phyloP scores from a whole-genome alignment of 768 basidiomycete species.

The Steccherinum ochraceum region DNA sequence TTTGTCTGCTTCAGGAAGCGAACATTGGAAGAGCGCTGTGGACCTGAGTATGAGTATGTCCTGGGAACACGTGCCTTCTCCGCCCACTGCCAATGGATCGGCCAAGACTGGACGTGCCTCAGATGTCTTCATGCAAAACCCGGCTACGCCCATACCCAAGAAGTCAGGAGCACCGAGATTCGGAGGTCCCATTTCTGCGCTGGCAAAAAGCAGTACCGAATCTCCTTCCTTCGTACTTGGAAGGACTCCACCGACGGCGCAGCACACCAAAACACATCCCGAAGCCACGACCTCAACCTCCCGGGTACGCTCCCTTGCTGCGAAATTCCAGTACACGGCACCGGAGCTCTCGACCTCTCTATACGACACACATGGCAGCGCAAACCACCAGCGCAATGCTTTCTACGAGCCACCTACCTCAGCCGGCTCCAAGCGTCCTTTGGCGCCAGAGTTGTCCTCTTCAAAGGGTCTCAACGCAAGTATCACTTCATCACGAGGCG shows the following conservation, averaged over 20 bases:
- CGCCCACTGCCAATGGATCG: conserved; percentile 11
- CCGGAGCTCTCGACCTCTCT: conserved; percentile 14
- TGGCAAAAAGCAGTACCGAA: conserved; percentile 1
- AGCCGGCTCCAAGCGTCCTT: conserved; percentile 12
- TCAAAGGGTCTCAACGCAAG: conserved; percentile 4
- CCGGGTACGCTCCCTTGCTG: background rate
- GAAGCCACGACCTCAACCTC: conserved; percentile 2
- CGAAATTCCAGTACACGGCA: background rate
- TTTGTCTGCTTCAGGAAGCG: background rate
- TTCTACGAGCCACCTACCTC: conserved; percentile 41
- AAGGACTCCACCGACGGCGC: background rate
- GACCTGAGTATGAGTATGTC: conserved; percentile 52
- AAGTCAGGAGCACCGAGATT: conserved; percentile 31
- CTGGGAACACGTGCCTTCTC: conserved; percentile 48
- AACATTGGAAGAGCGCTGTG: conserved; percentile 14
- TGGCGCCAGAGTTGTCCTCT: conserved; percentile 6
- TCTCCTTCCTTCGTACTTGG: conserved; percentile 5
- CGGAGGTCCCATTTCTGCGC: conserved; percentile 22
- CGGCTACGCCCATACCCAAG: conserved; percentile 20
- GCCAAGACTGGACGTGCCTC: conserved; percentile 12
- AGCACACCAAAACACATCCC: background rate
- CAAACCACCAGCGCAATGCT: conserved; percentile 53
- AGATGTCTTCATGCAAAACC: conserved; percentile 19
- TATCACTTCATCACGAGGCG: background rate
- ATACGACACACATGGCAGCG: conserved; percentile 41